Evolutionary conservation across 2,329 filamentous ascomycete species (phyloP), one percentile per base, ranked within the genome.

Genomic region (Truncatella angustata): DNA sequence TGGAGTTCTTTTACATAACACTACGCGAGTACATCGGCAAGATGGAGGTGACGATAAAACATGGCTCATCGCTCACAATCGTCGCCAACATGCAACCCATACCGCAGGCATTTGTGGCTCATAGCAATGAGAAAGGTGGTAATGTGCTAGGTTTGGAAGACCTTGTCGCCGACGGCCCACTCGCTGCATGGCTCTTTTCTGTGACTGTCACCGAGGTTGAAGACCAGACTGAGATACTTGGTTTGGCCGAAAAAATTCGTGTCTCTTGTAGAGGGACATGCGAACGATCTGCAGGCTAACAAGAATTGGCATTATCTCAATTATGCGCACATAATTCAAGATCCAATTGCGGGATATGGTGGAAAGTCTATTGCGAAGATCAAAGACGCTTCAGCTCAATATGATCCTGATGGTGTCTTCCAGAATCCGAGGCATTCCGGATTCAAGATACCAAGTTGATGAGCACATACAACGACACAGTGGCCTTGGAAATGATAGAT

Each of bases 121-220:
- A 68, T 12, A 69, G 67, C 26, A 53, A 52, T 3, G 63, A 62
- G 28, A 67, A 65, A 43, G 70, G 73, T 49, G 70, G 69, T 32
- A 73, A 72, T 54, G 66, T 75, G 48, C 62, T 75, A 24, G 69
- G 68, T 5, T 58, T 75, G 6, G 43, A 46, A 23, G 65, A 68
- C 58, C 65, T 46, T 5, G 48, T 63, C 57, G 59, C 64, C 28
- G 64, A 64, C 18, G 16, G 16, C 10, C 43, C 43, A 34, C 62
- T 61, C 6, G 49, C 66, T 34, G 54, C 63, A 35, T 69, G 65
- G 61, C 63, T 66, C n/a, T 50, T 58, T n/a, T 56, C 63, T 52
- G 55, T 65, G 14, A 65, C 64, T 51, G 59, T 70, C 40, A 63
- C 62, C 52, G 62, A 63, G 35, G 63, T 58, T 1, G 63, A 66